Conservation (phyloP, 2,329 filamentous ascomycete species). For the Venturiaceae sp. region DNA sequence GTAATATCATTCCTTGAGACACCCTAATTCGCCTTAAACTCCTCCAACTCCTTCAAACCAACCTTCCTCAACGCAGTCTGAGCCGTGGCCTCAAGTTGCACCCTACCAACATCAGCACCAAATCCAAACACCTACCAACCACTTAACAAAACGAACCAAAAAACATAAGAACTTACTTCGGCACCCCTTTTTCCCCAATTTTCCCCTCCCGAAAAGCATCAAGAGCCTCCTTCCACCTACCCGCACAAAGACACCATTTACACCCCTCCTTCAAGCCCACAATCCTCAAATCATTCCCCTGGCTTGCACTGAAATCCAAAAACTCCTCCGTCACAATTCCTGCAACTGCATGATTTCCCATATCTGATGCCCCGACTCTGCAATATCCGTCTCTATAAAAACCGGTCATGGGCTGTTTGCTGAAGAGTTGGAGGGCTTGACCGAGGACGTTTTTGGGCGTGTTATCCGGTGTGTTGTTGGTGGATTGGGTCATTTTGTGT, state of each 20-base stretch:
- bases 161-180: not conserved
- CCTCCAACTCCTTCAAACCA: slow-evolving; percentile 1
- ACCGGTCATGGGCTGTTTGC: slow-evolving; percentile 3
- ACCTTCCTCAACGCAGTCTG: slow-evolving; percentile 5
- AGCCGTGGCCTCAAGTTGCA: slow-evolving; percentile 3
- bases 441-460: slow-evolving; percentile 1
- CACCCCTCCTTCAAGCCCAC: slow-evolving; percentile 8
- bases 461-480: not conserved
- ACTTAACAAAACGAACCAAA: no score
- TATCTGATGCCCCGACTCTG: not conserved
- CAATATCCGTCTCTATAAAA: slow-evolving; percentile 6
- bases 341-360: slow-evolving; percentile 5
- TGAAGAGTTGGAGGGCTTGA: slow-evolving; percentile 4
- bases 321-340: slow-evolving; percentile 9
- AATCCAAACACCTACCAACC: not conserved
- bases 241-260: slow-evolving; percentile 11
- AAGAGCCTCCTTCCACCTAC: slow-evolving; percentile 8
- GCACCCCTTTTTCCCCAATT: slow-evolving; percentile 2
- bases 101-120: not conserved
- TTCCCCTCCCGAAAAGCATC: slow-evolving; percentile 3
- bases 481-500: not conserved
- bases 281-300: slow-evolving; percentile 8
- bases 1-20: no score
- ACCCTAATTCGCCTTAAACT: slow-evolving; percentile 1
- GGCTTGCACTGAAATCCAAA: slow-evolving; percentile 8